A percentile compares a stretch with the other conserved stretches of the same genome.
Conservation (phyloP, 306 rosid genomes). For the Chamaecrista fasciculata region DNA sequence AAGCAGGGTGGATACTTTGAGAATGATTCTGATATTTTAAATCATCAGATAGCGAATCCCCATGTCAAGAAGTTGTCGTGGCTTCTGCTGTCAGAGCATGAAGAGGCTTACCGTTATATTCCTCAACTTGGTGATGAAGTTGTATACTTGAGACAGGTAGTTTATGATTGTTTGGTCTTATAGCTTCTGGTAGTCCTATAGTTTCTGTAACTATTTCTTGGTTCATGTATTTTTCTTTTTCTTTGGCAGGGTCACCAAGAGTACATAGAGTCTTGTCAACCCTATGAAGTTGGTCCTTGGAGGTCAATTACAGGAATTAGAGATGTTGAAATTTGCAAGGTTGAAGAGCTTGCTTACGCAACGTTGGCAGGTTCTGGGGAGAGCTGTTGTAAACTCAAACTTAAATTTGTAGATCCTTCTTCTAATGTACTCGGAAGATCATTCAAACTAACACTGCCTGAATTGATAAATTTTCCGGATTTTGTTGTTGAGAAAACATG, state of each 20-base stretch:
- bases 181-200: neutral
- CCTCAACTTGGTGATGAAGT: conserved; percentile 95
- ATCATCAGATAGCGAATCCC: conserved; percentile 39
- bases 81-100: conserved; percentile 69
- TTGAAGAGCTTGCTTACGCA: conserved; percentile 62
- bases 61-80: conserved; percentile 59
- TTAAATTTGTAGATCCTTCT: conserved; percentile 58
- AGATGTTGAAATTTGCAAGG: conserved; percentile 74
- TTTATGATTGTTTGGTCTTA: neutral
- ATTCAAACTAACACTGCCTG: conserved; percentile 64
- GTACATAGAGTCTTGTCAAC: conserved; percentile 35
- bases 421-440: conserved; percentile 43
- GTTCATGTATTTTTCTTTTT: conserved; percentile 16
- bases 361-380: conserved; percentile 74
- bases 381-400: conserved; percentile 72
- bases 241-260: conserved; percentile 78
- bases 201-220: conserved; percentile 14
- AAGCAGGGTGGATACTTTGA: conserved; percentile 30
- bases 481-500: conserved; percentile 80
- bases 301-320: conserved; percentile 38
- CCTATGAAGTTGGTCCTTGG: conserved; percentile 47
- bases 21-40: conserved; percentile 34
- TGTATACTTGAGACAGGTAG: conserved; percentile 79
- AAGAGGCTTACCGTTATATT: conserved; percentile 67
- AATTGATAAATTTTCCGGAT: conserved; percentile 64